These are phyloP conservation scores for Cyberlindnera samutprakarnensis DNA, from an alignment of 805 yeast genomes.

Conservation along the genomic window DNA sequence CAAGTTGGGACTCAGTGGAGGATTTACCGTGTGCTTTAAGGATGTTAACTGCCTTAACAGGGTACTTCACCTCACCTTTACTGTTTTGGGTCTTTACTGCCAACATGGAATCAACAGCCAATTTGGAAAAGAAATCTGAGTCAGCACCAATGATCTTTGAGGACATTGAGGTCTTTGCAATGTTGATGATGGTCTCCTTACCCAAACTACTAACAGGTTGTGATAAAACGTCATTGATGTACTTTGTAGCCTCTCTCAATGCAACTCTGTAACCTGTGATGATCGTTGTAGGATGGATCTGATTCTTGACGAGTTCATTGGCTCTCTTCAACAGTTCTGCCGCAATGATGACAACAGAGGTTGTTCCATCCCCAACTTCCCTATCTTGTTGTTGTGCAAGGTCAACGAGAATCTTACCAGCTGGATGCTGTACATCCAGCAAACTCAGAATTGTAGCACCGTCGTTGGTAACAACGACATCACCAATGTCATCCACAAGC, in stretches of 20 bases:
- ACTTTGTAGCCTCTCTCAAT: constrained; percentile 77
- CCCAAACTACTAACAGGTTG: constrained; percentile 67
- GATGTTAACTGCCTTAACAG: constrained; percentile 94
- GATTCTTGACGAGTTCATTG: constrained; percentile 85
- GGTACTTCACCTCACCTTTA: constrained; percentile 86
- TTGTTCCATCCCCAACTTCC: constrained; percentile 98
- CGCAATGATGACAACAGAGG: constrained; percentile 95
- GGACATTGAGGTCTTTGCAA: constrained; percentile 96
- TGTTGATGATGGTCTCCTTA: constrained; percentile 76
- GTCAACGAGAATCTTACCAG: constrained; percentile 94
- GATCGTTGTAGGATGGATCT: constrained; percentile 96
- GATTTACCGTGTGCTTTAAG: constrained; percentile 97
- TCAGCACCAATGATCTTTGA: constrained; percentile 94
- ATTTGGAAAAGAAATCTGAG: constrained; percentile 76
- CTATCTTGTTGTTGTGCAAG: constrained; percentile 98
- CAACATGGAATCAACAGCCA: constrained; percentile 93
- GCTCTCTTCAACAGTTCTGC: constrained; percentile 89
- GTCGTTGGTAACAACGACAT: constrained; percentile 96
- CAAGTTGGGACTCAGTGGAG: constrained; percentile 74
- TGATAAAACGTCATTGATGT: constrained; percentile 78
- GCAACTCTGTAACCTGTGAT: constrained; percentile 96
- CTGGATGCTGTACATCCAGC: constrained; percentile 97
- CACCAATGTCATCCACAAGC: constrained; percentile 98
- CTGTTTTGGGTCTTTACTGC: constrained; percentile 88
- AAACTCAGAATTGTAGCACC: constrained; percentile 93